Evolutionary conservation across 371 early-diverging fungal genomes (phyloP).

Genomic region (Rhizopus arrhizus): DNA sequence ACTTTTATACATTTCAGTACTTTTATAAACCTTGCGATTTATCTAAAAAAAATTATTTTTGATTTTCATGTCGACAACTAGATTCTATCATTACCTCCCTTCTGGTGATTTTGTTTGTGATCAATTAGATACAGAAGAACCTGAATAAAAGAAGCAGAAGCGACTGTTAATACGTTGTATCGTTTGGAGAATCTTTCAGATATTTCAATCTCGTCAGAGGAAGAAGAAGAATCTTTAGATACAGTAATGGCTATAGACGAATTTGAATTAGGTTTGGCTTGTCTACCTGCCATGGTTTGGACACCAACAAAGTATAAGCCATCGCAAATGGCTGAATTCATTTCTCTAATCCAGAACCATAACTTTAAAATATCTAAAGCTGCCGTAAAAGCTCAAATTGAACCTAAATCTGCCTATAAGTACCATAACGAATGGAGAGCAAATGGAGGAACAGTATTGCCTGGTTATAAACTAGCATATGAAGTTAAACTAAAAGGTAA

Average conservation of each 20-base stretch:
- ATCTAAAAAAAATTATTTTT: conserved; percentile 21
- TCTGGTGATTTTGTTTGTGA: conserved; percentile 20
- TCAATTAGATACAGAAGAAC: conserved; percentile 11
- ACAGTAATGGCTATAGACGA: conserved; percentile 15
- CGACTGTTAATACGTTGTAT: conserved; percentile 16
- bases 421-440: conserved; percentile 16
- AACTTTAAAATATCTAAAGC: conserved; percentile 21
- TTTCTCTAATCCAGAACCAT: conserved; percentile 16
- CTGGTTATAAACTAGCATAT: conserved; percentile 18
- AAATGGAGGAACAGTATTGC: conserved; percentile 24
- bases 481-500: conserved; percentile 19
- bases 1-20: conserved; percentile 22
- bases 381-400: conserved; percentile 19
- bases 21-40: conserved; percentile 21
- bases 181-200: conserved; percentile 15
- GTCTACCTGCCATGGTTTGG: conserved; percentile 14
- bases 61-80: conserved; percentile 17
- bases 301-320: conserved; percentile 22
- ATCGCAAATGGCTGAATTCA: conserved; percentile 16
- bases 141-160: conserved; percentile 19
- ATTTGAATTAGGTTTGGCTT: conserved; percentile 11
- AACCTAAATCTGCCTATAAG: conserved; percentile 17
- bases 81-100: conserved; percentile 17
- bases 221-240: conserved; percentile 16
- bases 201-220: conserved; percentile 13